Percentiles rank a stretch among this genome's conserved stretches.
Evolutionary conservation across 2,329 filamentous ascomycete genomes (phyloP).

Genomic region (Apiospora marii): DNA sequence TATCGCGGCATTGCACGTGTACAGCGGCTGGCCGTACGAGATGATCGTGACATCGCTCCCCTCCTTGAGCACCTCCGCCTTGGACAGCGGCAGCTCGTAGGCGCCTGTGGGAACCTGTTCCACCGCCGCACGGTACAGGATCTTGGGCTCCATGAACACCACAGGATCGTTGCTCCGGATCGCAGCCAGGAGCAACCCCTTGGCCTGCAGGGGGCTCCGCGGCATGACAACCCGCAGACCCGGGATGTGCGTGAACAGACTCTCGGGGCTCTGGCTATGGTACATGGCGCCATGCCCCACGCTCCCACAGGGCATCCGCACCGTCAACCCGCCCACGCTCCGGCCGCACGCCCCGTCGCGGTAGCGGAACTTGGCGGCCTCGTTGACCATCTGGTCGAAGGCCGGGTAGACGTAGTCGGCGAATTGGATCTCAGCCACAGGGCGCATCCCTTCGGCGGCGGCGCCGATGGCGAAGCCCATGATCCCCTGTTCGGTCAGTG

Average conservation of each 20-base stretch:
- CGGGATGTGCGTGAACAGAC: conserved; percentile 87
- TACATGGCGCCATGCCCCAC: conserved; percentile 90
- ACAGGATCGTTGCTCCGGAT: conserved; percentile 87
- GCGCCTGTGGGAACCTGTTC: conserved; percentile 86
- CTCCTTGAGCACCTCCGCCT: conserved; percentile 82
- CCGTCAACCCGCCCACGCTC: conserved; percentile 79
- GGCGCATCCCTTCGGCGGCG: conserved; percentile 89
- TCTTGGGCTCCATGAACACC: conserved; percentile 94
- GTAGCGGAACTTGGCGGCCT: conserved; percentile 88
- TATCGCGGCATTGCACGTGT: conserved; percentile 81
- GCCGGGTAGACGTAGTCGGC: conserved; percentile 94
- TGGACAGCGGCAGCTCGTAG: conserved; percentile 85
- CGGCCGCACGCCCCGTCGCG: conserved; percentile 67
- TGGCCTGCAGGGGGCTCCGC: conserved; percentile 85
- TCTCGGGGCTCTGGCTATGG: conserved; percentile 89
- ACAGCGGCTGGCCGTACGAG: conserved; percentile 89
- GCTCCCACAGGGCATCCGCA: conserved; percentile 89
- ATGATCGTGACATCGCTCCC: conserved; percentile 84
- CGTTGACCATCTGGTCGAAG: conserved; percentile 93
- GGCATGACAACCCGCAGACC: conserved; percentile 87
- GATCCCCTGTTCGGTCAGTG: conserved; percentile 92
- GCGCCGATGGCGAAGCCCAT: conserved; percentile 91
- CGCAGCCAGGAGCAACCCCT: conserved; percentile 80
- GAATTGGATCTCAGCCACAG: conserved; percentile 94
- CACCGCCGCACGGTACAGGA: conserved; percentile 88